Evolutionary conservation across 23 red algal species (phyloP), one percentile per base, ranked within the genome.

Genomic region (Gracilaria caudata): DNA sequence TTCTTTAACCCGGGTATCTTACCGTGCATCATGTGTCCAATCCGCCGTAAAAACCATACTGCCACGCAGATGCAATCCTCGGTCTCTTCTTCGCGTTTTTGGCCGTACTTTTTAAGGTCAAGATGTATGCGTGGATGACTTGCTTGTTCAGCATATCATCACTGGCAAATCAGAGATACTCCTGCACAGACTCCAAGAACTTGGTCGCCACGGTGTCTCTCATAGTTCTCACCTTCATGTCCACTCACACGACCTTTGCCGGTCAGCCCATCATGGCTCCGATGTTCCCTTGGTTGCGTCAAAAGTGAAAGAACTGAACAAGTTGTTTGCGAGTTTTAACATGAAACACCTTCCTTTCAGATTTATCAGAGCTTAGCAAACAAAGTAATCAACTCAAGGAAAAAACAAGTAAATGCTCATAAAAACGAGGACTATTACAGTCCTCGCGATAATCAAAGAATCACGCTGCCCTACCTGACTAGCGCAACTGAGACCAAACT

Each of bases 211-310:
- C 65, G 6, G 33, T 74, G 19, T 54, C 66, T 23, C 64, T 86
- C 37, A 86, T 86, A 43, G 36, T 74, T 37, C 82, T 86, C 68
- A 86, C 82, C 64, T 86, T 86, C 38, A 34, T 86, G 51, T 86
- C 82, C 45, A 86, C 82, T 2, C 82, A 86, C 45, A 54, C 65
- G 12, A 56, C 25, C 20, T 17, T 86, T 20, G 64, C 63, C 35
- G 64, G 64, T 20, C 82, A 75, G 64, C 64, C 82, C 36, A 20
- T 86, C 3, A 86, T 74, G 68, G 68, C 68, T 54, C 82, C 82
- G 17, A n/a, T 83, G 30, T 83, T 83, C 10, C 79, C 79, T 9
- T 83, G 79, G 79, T 59, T 83, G 10, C 57, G 56, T 40, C 30
- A 33, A 8, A 45, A 83, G 79, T 63, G 38, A 64, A 3, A 30